Conservation (phyloP, 768 basidiomycete species). For the Coprinopsis sp. region DNA sequence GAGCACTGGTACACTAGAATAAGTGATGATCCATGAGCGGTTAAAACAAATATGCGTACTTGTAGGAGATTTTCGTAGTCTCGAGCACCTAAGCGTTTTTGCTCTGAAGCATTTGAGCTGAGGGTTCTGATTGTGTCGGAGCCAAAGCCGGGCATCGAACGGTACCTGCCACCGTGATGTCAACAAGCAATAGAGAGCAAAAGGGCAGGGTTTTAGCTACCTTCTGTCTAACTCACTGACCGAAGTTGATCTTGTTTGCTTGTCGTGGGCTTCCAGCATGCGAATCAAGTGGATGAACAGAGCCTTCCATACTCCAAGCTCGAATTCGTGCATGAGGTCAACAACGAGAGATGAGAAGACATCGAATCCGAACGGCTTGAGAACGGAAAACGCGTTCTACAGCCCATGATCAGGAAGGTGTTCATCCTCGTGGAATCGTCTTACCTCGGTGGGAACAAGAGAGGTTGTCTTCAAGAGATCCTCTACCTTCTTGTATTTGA, state of each 20-base stretch:
- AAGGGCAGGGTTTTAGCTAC: constrained; percentile 13
- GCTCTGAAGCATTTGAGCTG: constrained; percentile 19
- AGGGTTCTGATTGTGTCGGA: constrained; percentile 22
- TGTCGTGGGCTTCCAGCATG: constrained; percentile 17
- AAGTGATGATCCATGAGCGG: not conserved
- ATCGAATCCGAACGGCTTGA: not conserved
- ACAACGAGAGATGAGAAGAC: not conserved
- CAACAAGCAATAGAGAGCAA: too few species aligned
- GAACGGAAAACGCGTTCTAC: not conserved
- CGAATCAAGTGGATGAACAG: constrained; percentile 31
- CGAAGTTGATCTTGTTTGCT: constrained; percentile 7
- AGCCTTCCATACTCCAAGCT: constrained; percentile 31
- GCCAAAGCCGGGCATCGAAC: constrained; percentile 14
- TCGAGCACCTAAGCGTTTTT: constrained; percentile 23
- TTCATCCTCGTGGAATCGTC: not conserved
- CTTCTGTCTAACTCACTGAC: constrained; percentile 18
- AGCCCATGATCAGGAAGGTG: not conserved
- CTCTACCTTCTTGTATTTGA: not conserved
- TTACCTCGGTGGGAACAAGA: not conserved
- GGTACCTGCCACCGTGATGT: constrained; percentile 7
- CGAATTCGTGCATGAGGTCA: not conserved
- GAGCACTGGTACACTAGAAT: too few species aligned
- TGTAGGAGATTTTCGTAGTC: constrained; percentile 33
- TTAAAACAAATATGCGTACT: constrained; percentile 12
- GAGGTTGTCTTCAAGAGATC: too few species aligned